These are phyloP conservation scores for Viola pubescens DNA, from an alignment of 441 rosid genomes.

Conservation along the genomic window DNA sequence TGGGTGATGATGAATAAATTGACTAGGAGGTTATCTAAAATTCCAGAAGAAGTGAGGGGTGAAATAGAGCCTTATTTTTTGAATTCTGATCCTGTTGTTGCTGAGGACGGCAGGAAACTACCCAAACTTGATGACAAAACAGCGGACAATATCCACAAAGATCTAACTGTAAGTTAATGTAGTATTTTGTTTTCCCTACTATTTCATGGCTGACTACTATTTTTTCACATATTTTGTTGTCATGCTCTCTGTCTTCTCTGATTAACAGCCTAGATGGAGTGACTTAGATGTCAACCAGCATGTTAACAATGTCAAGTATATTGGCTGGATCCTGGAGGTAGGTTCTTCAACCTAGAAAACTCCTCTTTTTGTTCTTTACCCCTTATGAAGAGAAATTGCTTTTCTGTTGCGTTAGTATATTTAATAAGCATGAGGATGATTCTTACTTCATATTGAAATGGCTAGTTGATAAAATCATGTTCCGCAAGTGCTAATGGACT, in stretches of 20 bases:
- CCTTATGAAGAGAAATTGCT: too few species aligned
- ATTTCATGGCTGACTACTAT: slow-evolving; percentile 2
- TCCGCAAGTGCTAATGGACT: too few species aligned
- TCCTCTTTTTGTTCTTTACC: slow-evolving; percentile 1
- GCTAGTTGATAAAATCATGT: too few species aligned
- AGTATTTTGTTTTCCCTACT: not conserved
- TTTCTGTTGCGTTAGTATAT: not conserved
- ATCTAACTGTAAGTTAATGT: slow-evolving; percentile 64
- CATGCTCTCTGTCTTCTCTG: slow-evolving; percentile 1
- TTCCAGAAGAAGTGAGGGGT: slow-evolving; percentile 85
- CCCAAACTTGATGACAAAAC: slow-evolving; percentile 73
- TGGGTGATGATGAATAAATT: slow-evolving; percentile 99
- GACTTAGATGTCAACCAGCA: slow-evolving; percentile 98
- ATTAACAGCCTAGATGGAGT: slow-evolving; percentile 88
- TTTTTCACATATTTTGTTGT: slow-evolving; percentile 7
- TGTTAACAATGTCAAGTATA: slow-evolving; percentile 97
- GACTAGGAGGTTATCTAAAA: slow-evolving; percentile 86
- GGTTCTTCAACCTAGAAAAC: slow-evolving; percentile 5
- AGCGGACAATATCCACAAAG: slow-evolving; percentile 65
- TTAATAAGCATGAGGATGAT: too few species aligned
- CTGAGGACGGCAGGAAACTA: slow-evolving; percentile 81
- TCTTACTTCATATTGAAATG: not conserved
- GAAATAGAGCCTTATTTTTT: slow-evolving; percentile 78
- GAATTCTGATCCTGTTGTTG: slow-evolving; percentile 56
- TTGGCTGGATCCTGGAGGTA: slow-evolving; percentile 98